Evolutionary conservation across 345 rosid species (phyloP).

Genomic region (Ceriops decandra): DNA sequence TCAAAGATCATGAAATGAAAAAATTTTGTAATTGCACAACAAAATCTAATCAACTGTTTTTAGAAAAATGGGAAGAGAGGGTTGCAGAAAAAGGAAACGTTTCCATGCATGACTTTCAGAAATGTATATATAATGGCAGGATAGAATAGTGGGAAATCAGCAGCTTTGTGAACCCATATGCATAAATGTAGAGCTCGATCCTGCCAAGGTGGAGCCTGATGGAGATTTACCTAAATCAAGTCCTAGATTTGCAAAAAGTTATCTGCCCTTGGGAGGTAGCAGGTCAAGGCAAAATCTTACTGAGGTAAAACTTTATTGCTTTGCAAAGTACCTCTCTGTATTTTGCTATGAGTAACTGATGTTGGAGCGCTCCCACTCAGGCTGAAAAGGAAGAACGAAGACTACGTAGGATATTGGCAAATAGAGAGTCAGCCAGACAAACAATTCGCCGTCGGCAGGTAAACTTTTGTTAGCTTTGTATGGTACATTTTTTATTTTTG

Average conservation of each 20-base stretch:
- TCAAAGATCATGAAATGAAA: too few relatives aligned
- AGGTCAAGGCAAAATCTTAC: constrained; percentile 65
- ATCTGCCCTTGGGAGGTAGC: constrained; percentile 43
- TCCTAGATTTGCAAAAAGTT: constrained; percentile 26
- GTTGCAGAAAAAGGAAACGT: background rate
- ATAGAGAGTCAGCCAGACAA: constrained; percentile 95
- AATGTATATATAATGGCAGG: constrained; percentile 41
- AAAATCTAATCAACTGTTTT: too few relatives aligned
- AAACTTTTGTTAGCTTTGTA: constrained; percentile 3
- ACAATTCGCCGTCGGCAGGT: constrained; percentile 93
- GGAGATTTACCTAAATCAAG: constrained; percentile 33
- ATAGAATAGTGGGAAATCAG: constrained; percentile 30
- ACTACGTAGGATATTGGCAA: constrained; percentile 75
- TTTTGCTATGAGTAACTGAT: background rate
- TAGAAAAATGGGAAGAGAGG: too few relatives aligned
- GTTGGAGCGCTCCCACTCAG: constrained; percentile 32
- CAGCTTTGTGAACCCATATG: constrained; percentile 26
- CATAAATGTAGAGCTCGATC: constrained; percentile 16
- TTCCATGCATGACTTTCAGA: constrained; percentile 38
- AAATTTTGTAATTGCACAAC: too few relatives aligned
- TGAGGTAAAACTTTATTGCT: constrained; percentile 47
- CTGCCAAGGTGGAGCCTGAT: constrained; percentile 42
- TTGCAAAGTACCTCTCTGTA: constrained; percentile 1
- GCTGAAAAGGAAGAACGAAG: constrained; percentile 84
- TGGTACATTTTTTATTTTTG: too few relatives aligned